These are phyloP conservation scores for Nemania bipapillata DNA, from an alignment of 2,329 filamentous ascomycete genomes.

Conservation along the genomic window DNA sequence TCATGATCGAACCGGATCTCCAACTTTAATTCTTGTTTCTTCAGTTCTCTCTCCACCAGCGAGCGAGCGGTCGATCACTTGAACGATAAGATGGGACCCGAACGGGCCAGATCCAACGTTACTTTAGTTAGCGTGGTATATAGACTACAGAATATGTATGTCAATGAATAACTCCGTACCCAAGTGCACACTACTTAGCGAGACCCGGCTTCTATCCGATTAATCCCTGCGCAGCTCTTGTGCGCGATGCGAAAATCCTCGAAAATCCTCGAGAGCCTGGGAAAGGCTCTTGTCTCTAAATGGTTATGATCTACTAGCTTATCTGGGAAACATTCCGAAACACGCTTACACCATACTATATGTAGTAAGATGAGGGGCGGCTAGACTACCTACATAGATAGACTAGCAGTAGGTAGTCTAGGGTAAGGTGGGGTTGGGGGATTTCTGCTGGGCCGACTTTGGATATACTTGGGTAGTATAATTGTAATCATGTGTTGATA, in stretches of 20 bases:
- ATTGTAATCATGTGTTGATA: too few species aligned
- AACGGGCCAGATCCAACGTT: conserved; percentile 20
- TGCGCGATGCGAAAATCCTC: neutral
- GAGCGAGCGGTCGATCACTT: conserved; percentile 17
- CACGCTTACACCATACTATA: conserved; percentile 7
- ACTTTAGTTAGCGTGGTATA: neutral
- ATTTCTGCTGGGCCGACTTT: too few species aligned
- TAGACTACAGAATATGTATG: neutral
- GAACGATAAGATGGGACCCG: conserved; percentile 11
- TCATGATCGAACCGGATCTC: conserved; percentile 1
- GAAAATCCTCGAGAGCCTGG: neutral
- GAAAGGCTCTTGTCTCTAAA: conserved; percentile 20
- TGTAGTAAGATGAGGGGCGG: neutral
- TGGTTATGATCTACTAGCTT: conserved; percentile 31
- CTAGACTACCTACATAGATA: too few species aligned
- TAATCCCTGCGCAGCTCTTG: conserved; percentile 19
- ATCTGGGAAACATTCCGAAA: conserved; percentile 27
- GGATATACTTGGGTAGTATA: too few species aligned
- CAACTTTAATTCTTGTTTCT: conserved; percentile 4
- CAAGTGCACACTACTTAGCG: neutral
- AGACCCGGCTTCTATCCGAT: conserved; percentile 19
- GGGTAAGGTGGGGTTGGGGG: too few species aligned
- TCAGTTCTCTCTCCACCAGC: neutral
- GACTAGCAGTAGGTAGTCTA: too few species aligned
- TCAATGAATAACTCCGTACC: too few species aligned